A percentile compares a stretch with the other conserved stretches of the same genome.
phyloP scores from a whole-genome alignment of 2,329 filamentous ascomycete species.

The Phialocephala sp. region DNA sequence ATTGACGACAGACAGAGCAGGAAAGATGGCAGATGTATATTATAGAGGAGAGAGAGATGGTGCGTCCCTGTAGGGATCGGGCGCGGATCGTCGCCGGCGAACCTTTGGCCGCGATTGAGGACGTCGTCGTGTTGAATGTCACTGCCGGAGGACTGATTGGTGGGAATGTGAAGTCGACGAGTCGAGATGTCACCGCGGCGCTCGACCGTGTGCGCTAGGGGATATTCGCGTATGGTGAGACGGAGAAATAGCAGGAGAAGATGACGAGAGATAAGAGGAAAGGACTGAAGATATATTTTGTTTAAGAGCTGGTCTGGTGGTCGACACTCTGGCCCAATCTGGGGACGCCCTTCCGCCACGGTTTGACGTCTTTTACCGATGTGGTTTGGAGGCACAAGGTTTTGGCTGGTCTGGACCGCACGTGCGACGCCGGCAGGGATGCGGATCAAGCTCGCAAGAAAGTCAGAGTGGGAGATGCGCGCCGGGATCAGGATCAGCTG shows the following conservation, averaged over 20 bases:
- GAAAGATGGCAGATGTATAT: not conserved
- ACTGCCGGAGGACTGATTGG: conserved; percentile 9
- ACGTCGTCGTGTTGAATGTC: conserved; percentile 10
- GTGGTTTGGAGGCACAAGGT: not conserved
- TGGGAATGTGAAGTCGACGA: conserved; percentile 1
- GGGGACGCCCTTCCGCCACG: not conserved
- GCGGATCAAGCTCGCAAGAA: not conserved
- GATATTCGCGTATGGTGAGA: not conserved
- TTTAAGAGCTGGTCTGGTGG: not conserved
- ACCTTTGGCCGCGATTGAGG: not conserved
- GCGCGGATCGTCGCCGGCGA: too few species aligned
- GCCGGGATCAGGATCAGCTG: not conserved
- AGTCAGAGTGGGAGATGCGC: not conserved
- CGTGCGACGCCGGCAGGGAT: conserved; percentile 2
- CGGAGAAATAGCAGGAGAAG: not conserved
- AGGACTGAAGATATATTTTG: conserved; percentile 20
- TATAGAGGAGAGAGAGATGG: not conserved
- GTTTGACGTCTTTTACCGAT: not conserved
- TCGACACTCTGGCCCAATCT: conserved; percentile 1
- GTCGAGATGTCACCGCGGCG: not conserved
- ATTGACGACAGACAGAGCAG: not conserved
- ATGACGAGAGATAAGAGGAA: conserved; percentile 4
- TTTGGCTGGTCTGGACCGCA: conserved; percentile 1
- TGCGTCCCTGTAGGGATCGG: not conserved
- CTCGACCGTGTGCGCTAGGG: not conserved